These are phyloP conservation scores for sorghum (Sorghum bicolor) DNA, from an alignment of 176 grass and related monocot genomes.

Conservation along the genomic window DNA sequence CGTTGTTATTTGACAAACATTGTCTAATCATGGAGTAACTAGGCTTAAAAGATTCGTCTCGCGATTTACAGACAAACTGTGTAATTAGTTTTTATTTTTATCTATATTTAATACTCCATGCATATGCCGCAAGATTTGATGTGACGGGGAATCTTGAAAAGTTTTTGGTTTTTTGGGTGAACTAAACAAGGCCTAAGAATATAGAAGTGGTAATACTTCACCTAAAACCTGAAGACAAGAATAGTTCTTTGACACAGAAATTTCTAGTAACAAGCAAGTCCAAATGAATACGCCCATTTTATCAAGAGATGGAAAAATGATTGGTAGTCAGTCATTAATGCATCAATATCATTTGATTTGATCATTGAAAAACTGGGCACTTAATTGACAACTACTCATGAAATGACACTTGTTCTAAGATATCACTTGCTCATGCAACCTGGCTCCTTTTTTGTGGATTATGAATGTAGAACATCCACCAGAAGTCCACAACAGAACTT, in stretches of 20 bases:
- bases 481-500: background rate
- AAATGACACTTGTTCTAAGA: slow-evolving; percentile 16
- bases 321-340: background rate
- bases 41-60: too few relatives aligned
- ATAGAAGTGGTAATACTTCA: background rate
- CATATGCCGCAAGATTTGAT: too few relatives aligned
- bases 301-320: background rate
- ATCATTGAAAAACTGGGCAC: background rate
- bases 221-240: background rate
- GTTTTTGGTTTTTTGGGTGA: too few relatives aligned
- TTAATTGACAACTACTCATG: background rate
- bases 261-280: background rate
- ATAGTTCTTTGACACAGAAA: slow-evolving; percentile 27
- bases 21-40: too few relatives aligned
- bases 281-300: background rate
- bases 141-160: too few relatives aligned
- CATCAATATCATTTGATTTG: background rate
- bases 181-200: too few relatives aligned
- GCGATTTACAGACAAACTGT: too few relatives aligned
- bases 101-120: too few relatives aligned
- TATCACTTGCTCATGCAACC: background rate
- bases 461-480: background rate
- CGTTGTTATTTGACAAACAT: too few relatives aligned
- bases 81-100: too few relatives aligned
- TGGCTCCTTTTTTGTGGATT: background rate